phyloP scores from a whole-genome alignment of 1,284 basidiomycete species.

The Cronartium ribicola region DNA sequence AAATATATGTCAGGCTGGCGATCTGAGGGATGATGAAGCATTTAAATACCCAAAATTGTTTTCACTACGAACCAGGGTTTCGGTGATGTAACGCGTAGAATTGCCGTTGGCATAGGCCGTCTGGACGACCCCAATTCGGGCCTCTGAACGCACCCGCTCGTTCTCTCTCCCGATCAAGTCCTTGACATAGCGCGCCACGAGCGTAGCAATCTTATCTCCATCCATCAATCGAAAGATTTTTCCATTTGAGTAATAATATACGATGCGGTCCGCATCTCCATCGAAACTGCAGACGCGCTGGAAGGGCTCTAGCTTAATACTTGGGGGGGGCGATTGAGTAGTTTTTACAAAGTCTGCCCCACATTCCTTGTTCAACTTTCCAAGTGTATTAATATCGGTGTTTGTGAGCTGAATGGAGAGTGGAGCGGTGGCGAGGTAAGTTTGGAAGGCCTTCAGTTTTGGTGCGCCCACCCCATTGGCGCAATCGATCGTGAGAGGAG shows the following conservation, averaged over 20 bases:
- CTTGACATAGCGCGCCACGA: constrained; percentile 88
- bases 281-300: constrained; percentile 88
- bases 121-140: constrained; percentile 77
- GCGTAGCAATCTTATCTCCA: constrained; percentile 94
- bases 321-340: constrained; percentile 73
- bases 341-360: constrained; percentile 99
- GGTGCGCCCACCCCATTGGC: constrained; percentile 93
- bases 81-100: constrained; percentile 83
- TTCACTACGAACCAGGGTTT: constrained; percentile 57
- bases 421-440: constrained; percentile 25
- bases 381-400: constrained; percentile 56
- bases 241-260: constrained; percentile 80
- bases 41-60: not conserved
- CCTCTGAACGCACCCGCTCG: constrained; percentile 58
- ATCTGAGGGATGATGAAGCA: no score
- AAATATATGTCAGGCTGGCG: no score
- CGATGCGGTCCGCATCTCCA: constrained; percentile 94
- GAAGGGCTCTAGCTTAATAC: constrained; percentile 66
- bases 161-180: constrained; percentile 78
- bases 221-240: constrained; percentile 82
- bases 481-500: constrained; percentile 79
- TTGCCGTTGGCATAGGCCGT: constrained; percentile 98
- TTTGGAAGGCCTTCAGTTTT: constrained; percentile 58
- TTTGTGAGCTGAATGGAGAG: constrained; percentile 60
- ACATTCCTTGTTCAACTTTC: constrained; percentile 58